Base-by-base conservation (phyloP, 176 grass and related monocot genomes). In the Elaeis guineensis region DNA sequence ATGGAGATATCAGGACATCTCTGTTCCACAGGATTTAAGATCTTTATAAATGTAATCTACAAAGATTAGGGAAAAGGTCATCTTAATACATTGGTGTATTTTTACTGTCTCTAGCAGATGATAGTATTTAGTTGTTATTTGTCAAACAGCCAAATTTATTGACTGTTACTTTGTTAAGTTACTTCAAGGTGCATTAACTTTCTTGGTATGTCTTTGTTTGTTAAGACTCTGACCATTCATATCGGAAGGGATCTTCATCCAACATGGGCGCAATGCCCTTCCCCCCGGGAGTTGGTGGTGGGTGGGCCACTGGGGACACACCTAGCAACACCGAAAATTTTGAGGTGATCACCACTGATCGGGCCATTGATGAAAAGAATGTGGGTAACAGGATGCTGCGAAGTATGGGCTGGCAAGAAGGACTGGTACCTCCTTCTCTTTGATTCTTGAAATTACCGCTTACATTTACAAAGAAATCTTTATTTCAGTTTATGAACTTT, bases 371-470 rank as follows among this genome's bases (percentile, higher is more conserved):
- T 20, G 93, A 98, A 75, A 89, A 49, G 66, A 98, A 98, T 78
- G 93, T 98, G 51, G 93, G 93, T 75, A 98, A 86, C 61, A 78
- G 87, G 57, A 98, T 98, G 55, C 84, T 98, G 14, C 87, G 93
- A 61, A 98, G 72, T 71, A 90, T 90, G 87, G 87, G 82, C 35
- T 90, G 87, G 87, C 87, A 90, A 59, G 86, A 85, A 79, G 87
- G 87, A 64, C 69, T 86, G 79, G 82, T 90, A 79, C 57, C 64
- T 61, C 66, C n/a, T 17, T 49, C 64, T 74, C 16, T 16, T 14
- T 21, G 51, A 35, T 78, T 70, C 62, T 22, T 67, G 25, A 44
- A 44, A 44, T 44, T 30, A 30, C 28, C 35, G 6, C 35, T 9
- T 12, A 12, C 7, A 44, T 12, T 44, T 2, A 12, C 11, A 14